phyloP scores from a whole-genome alignment of 129 eudicot species.

The Dittrichia graveolens region DNA sequence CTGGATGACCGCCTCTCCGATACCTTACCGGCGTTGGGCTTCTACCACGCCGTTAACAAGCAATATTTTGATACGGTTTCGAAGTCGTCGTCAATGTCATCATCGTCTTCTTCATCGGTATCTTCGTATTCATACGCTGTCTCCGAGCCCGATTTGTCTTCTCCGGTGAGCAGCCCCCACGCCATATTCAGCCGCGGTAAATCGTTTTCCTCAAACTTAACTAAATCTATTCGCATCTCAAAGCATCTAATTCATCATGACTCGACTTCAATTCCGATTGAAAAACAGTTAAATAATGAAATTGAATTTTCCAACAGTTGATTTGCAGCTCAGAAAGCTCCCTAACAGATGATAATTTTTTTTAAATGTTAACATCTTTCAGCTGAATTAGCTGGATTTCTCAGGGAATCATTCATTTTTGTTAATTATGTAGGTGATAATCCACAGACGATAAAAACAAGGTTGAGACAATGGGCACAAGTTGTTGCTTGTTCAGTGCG shows the following conservation, averaged over 20 bases:
- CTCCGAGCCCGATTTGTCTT: constrained; percentile 55
- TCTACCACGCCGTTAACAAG: constrained; percentile 71
- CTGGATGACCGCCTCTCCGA: constrained; percentile 60
- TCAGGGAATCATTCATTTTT: background rate
- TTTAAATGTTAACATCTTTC: background rate
- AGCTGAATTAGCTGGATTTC: background rate
- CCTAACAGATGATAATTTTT: background rate
- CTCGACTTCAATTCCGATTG: background rate
- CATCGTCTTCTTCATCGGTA: constrained; percentile 32
- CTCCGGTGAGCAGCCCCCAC: constrained; percentile 55
- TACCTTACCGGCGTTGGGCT: constrained; percentile 79
- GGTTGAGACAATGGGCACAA: constrained; percentile 74
- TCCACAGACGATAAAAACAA: constrained; percentile 66
- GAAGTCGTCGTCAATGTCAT: constrained; percentile 41
- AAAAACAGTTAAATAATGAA: no score
- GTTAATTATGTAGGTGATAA: constrained; percentile 49
- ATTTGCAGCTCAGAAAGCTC: background rate
- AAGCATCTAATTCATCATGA: background rate
- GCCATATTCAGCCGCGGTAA: constrained; percentile 56
- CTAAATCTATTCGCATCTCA: background rate
- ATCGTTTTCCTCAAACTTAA: background rate
- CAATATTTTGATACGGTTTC: constrained; percentile 49
- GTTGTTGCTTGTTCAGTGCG: constrained; percentile 77
- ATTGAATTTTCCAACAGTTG: background rate
- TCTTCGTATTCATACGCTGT: constrained; percentile 34